Base-by-base conservation (phyloP, 176 grass and related monocot genomes). In the Oryza longistaminata region DNA sequence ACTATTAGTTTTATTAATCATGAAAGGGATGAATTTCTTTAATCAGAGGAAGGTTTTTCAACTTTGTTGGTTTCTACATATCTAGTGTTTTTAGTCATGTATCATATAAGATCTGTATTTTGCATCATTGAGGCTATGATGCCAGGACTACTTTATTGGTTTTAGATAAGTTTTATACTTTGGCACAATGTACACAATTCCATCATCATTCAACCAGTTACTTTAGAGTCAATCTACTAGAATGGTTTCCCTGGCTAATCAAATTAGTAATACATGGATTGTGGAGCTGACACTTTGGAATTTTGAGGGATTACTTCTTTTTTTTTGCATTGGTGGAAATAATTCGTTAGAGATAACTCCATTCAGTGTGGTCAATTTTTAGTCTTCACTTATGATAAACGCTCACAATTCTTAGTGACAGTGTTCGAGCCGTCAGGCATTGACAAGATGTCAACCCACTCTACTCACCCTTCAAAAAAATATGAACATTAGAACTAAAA, bases 341-440 rank as follows among this genome's bases (percentile, higher is more conserved):
- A 88, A 53, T 98, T 98, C 26, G 85, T 92, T 40, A 50, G 9
- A 17, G 93, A 95, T 40, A 93, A 95, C 74, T 88, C 87, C 3
- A 25, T 98, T 6, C 27, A 75, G 65, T 17, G 17, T 9, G 89
- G 91, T 37, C 85, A 93, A 68, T 84, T 95, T 44, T 78, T 98
- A 74, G 77, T 95, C 1, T 93, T 98, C 77, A 79, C 64, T 25
- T 87, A 92, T 39, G 88, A 94, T 74, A 90, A 88, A 33, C 55
- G 6, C 25, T 80, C 65, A 4, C 64, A 66, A 0, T 98, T 98
- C 81, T 93, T 78, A 8, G 93, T 94, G 9, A 64, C 60, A 24
- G 64, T 98, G 19, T 95, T 95, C 66, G 75, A 85, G 74, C 0
- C 9, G 13, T 83, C 72, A 17, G 90, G 91, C 2, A 62, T 90